These are phyloP conservation scores for Ricinus communis DNA, from an alignment of 345 rosid genomes.

Conservation along the genomic window DNA sequence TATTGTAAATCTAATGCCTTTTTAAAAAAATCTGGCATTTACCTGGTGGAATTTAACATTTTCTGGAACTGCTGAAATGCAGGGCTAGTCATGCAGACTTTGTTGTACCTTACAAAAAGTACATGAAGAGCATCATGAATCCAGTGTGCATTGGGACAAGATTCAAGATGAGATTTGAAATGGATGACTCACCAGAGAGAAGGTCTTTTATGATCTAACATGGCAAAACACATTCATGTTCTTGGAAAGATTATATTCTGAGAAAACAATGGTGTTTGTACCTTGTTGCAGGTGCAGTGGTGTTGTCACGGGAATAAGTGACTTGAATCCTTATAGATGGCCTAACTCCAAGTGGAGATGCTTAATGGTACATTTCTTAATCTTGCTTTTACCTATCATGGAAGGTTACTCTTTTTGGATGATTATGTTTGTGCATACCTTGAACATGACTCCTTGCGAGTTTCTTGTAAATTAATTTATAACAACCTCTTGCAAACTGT, in stretches of 20 bases:
- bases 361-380: conserved; percentile 56
- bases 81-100: conserved; percentile 85
- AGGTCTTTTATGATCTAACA: conserved; percentile 39
- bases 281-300: conserved; percentile 61
- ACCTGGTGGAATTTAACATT: conserved; percentile 6
- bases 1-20: not conserved
- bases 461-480: not conserved
- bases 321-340: conserved; percentile 82
- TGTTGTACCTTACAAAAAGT: conserved; percentile 73
- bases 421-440: conserved; percentile 3
- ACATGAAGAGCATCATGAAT: conserved; percentile 55
- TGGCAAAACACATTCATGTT: not conserved
- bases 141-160: conserved; percentile 65
- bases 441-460: not conserved
- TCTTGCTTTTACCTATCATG: not conserved
- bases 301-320: conserved; percentile 63
- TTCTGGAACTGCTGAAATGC: conserved; percentile 33
- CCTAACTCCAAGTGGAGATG: conserved; percentile 94
- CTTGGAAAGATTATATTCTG: conserved; percentile 11
- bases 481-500: not conserved
- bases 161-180: conserved; percentile 76
- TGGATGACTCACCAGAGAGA: conserved; percentile 84
- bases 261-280: not conserved
- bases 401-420: not conserved
- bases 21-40: not conserved